Evolutionary conservation across 2,329 filamentous ascomycete species (phyloP).

Genomic region (Anthostomella pinea): DNA sequence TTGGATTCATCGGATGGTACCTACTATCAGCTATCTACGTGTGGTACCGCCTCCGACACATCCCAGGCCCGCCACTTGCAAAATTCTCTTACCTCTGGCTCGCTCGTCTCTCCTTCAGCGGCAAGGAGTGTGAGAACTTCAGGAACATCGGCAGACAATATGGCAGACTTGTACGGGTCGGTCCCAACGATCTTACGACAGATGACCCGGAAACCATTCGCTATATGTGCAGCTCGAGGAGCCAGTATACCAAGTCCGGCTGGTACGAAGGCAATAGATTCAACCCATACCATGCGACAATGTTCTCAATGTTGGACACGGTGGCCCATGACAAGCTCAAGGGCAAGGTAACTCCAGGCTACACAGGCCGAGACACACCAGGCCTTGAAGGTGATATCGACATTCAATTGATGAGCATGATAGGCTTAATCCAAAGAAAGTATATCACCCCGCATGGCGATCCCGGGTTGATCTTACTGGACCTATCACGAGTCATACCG

Average conservation of each 20-base stretch:
- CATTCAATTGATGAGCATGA: constrained; percentile 4
- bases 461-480: constrained; percentile 31
- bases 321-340: constrained; percentile 38
- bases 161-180: constrained; percentile 40
- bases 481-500: constrained; percentile 43
- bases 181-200: constrained; percentile 41
- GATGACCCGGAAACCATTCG: constrained; percentile 39
- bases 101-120: constrained; percentile 29
- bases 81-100: constrained; percentile 41
- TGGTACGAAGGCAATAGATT: constrained; percentile 51
- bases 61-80: constrained; percentile 38
- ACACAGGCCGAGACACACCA: constrained; percentile 12
- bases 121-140: constrained; percentile 17
- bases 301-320: constrained; percentile 47
- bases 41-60: constrained; percentile 38
- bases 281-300: constrained; percentile 51
- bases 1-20: too few relatives aligned
- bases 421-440: constrained; percentile 1
- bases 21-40: too few relatives aligned
- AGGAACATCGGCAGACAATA: constrained; percentile 17
- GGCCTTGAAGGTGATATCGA: constrained; percentile 28
- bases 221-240: constrained; percentile 36
- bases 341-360: constrained; percentile 34
- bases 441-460: constrained; percentile 1
- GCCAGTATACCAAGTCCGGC: constrained; percentile 34